A percentile compares a stretch with the other conserved stretches of the same genome.
phyloP scores from a whole-genome alignment of 2,329 filamentous ascomycete genomes.

The Colletotrichum spinosum region DNA sequence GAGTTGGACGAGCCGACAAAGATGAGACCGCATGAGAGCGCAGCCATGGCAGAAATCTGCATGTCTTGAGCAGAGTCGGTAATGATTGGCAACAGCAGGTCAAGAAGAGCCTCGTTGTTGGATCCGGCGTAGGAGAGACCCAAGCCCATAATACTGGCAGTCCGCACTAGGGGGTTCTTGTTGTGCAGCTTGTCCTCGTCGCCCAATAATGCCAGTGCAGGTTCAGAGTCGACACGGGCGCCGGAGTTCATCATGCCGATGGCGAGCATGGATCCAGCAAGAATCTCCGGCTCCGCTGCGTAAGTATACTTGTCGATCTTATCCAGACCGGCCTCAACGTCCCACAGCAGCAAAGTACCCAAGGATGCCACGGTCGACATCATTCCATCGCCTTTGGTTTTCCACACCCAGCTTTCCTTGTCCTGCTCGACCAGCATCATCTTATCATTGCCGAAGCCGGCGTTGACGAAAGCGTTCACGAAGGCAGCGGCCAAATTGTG shows the following conservation, averaged over 20 bases:
- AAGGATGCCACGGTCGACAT: conserved; percentile 94
- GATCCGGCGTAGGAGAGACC: conserved; percentile 95
- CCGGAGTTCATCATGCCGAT: conserved; percentile 97
- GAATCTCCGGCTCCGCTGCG: conserved; percentile 82
- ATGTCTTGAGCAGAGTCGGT: conserved; percentile 87
- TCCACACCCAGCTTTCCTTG: conserved; percentile 97
- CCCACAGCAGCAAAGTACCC: conserved; percentile 92
- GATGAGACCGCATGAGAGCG: conserved; percentile 87
- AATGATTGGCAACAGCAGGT: conserved; percentile 87
- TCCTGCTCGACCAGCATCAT: conserved; percentile 94
- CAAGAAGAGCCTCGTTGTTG: conserved; percentile 89
- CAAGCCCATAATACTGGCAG: conserved; percentile 94
- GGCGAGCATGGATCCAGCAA: conserved; percentile 90
- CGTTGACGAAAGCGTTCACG: conserved; percentile 97
- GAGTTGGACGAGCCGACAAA: conserved; percentile 94
- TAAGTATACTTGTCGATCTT: conserved; percentile 97
- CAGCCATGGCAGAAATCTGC: conserved; percentile 97
- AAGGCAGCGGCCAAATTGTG: conserved; percentile 97
- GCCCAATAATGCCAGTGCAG: conserved; percentile 86
- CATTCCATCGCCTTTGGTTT: conserved; percentile 98
- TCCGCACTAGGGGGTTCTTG: conserved; percentile 81
- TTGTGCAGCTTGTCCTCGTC: conserved; percentile 83
- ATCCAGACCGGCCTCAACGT: conserved; percentile 90
- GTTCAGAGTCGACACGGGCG: conserved; percentile 89
- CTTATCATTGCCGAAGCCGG: conserved; percentile 95